Evolutionary conservation across 345 rosid species (phyloP), one percentile per base, ranked within the genome.

Genomic region (Hibiscus tridactylites): DNA sequence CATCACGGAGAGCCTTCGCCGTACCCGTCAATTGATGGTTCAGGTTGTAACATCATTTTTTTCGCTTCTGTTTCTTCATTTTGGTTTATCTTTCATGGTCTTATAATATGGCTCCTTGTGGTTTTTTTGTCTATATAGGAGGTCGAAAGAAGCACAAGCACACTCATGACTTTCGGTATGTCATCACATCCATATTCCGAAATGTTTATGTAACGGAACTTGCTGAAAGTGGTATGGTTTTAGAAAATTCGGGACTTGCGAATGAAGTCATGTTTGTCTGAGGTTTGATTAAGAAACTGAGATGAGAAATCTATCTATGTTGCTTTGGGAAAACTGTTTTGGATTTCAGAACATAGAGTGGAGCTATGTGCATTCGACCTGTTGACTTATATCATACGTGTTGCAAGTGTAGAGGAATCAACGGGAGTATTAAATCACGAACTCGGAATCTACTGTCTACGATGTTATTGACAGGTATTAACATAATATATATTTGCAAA

Each of bases 1-100:
- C 84, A 90, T 95, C 78, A 95, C 97, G 3, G 99, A 95, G 59
- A 95, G 99, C 80, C 97, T 95, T 70, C 90, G 97, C 44, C 93
- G 97, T 3, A 85, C 96, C 46, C 93, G 94, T 47, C 97, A 92
- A 75, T 82, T 95, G 68, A 92, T 95, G 99, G 96, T 90, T 81
- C 97, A 95, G 90, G 97, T 91, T 70, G 81, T 97, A n/a, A n/a
- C n/a, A n/a, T n/a, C n/a, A n/a, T n/a, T n/a, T n/a, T n/a, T n/a
- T n/a, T n/a, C n/a, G n/a, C n/a, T n/a, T n/a, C n/a, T n/a, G n/a
- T n/a, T n/a, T n/a, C n/a, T n/a, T n/a, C n/a, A n/a, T n/a, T n/a
- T n/a, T n/a, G n/a, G n/a, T n/a, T n/a, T n/a, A n/a, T n/a, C n/a
- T n/a, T n/a, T n/a, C n/a, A n/a, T n/a, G n/a, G n/a, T n/a, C n/a